Percentiles rank a stretch among this genome's conserved stretches.
phyloP scores from a whole-genome alignment of 768 basidiomycete species.

The Pulveroboletus sp. region DNA sequence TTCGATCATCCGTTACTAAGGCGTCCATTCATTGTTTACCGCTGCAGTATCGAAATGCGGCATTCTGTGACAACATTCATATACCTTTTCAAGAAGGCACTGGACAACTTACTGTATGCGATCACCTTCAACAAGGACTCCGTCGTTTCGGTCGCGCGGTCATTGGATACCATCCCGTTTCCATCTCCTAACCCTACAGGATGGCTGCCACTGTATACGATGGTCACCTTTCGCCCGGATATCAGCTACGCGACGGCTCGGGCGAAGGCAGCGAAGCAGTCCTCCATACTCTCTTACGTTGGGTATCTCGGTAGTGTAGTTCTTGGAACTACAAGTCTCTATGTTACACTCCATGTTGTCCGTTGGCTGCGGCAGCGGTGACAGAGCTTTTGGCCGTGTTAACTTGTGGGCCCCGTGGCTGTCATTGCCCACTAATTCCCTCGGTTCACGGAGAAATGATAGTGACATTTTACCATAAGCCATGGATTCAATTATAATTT shows the following conservation, averaged over 20 bases:
- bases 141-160: slow-evolving; percentile 42
- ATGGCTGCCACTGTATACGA: slow-evolving; percentile 93
- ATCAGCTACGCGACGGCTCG: slow-evolving; percentile 83
- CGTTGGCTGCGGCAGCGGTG: slow-evolving; percentile 22
- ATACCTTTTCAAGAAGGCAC: slow-evolving; percentile 72
- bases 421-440: slow-evolving; percentile 27
- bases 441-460: slow-evolving; percentile 20
- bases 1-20: slow-evolving; percentile 28
- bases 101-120: slow-evolving; percentile 71
- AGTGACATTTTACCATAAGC: slow-evolving; percentile 12
- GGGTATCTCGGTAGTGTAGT: slow-evolving; percentile 46
- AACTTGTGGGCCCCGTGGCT: slow-evolving; percentile 31
- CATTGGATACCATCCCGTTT: slow-evolving; percentile 51
- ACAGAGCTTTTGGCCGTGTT: slow-evolving; percentile 16
- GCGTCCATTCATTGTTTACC: slow-evolving; percentile 18
- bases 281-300: slow-evolving; percentile 48
- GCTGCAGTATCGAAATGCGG: slow-evolving; percentile 84
- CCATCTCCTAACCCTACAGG: slow-evolving; percentile 56
- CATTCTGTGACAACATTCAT: slow-evolving; percentile 79
- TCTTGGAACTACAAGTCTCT: slow-evolving; percentile 41
- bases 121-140: slow-evolving; percentile 50
- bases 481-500: slow-evolving; percentile 20
- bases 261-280: slow-evolving; percentile 65
- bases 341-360: slow-evolving; percentile 18
- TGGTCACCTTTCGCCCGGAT: slow-evolving; percentile 97